phyloP scores from a whole-genome alignment of 352 stramenopile species.

The Phytophthora megakarya region DNA sequence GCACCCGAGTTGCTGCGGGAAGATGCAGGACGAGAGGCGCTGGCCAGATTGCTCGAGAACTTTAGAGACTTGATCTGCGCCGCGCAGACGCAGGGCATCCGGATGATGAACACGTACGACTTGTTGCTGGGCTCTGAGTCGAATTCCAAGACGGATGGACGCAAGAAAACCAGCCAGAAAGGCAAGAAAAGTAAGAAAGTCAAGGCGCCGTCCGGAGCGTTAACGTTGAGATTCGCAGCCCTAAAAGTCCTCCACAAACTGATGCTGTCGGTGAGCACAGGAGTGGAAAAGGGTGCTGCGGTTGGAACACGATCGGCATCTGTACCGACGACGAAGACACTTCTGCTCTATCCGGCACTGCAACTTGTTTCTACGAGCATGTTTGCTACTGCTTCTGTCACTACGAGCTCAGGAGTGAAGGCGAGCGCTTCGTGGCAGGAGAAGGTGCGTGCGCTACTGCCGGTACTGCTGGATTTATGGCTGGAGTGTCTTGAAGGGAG shows the following conservation, averaged over 20 bases:
- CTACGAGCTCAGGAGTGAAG: slow-evolving; percentile 24
- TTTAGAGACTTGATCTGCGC: slow-evolving; percentile 74
- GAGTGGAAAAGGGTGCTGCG: background rate
- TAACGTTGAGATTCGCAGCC: slow-evolving; percentile 62
- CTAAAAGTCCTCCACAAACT: slow-evolving; percentile 73
- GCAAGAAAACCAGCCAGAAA: slow-evolving; percentile 22
- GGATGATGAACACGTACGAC: slow-evolving; percentile 83
- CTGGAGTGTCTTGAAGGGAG: slow-evolving; percentile 70
- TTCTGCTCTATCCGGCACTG: slow-evolving; percentile 60
- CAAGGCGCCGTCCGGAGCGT: slow-evolving; percentile 43
- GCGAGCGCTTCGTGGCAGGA: slow-evolving; percentile 64
- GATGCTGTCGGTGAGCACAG: slow-evolving; percentile 53
- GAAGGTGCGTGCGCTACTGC: slow-evolving; percentile 64
- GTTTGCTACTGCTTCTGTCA: slow-evolving; percentile 25
- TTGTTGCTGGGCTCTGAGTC: slow-evolving; percentile 39
- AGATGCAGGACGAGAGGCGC: slow-evolving; percentile 54
- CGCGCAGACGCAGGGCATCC: slow-evolving; percentile 68
- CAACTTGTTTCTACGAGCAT: slow-evolving; percentile 40
- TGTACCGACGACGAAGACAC: slow-evolving; percentile 39
- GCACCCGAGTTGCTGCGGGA: slow-evolving; percentile 60
- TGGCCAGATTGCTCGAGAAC: slow-evolving; percentile 78
- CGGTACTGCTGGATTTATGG: slow-evolving; percentile 74
- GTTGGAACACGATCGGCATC: slow-evolving; percentile 13
- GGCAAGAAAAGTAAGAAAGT: slow-evolving; percentile 52
- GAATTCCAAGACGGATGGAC: slow-evolving; percentile 21